Evolutionary conservation across 169 alveolate species (phyloP).

Genomic region (Plasmodium ovale): DNA sequence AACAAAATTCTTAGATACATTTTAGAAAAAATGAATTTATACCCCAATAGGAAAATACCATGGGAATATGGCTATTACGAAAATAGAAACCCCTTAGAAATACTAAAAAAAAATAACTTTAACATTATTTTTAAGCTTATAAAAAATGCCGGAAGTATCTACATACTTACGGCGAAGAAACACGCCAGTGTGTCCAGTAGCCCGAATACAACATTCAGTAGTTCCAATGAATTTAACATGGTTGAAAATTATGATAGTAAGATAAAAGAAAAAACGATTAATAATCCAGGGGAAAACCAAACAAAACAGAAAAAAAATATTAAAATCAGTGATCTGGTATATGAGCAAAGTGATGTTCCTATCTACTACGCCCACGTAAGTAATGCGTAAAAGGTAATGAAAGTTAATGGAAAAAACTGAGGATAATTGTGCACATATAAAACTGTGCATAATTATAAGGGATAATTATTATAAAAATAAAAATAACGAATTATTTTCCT

Average conservation of each 20-base stretch:
- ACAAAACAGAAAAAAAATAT: slow-evolving; percentile 1
- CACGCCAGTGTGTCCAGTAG: background rate
- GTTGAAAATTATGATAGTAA: background rate
- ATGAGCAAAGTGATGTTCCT: background rate
- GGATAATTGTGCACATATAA: too few species aligned
- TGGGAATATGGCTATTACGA: slow-evolving; percentile 88
- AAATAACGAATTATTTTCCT: background rate
- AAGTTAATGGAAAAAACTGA: too few species aligned
- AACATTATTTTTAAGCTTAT: slow-evolving; percentile 44
- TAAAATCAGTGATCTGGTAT: background rate
- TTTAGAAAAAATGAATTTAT: slow-evolving; percentile 79
- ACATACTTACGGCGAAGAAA: slow-evolving; percentile 69
- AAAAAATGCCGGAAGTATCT: slow-evolving; percentile 74
- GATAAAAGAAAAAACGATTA: background rate
- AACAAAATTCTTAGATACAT: slow-evolving; percentile 75
- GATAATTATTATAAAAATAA: too few species aligned
- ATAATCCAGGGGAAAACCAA: background rate
- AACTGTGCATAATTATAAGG: too few species aligned
- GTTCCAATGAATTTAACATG: too few species aligned
- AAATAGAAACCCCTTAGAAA: slow-evolving; percentile 81
- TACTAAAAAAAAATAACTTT: slow-evolving; percentile 65
- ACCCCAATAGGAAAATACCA: slow-evolving; percentile 85
- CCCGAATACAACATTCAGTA: background rate
- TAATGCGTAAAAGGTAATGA: background rate
- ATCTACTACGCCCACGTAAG: background rate